Conservation (phyloP, 169 alveolate species). For the Besnoitia besnoiti region DNA sequence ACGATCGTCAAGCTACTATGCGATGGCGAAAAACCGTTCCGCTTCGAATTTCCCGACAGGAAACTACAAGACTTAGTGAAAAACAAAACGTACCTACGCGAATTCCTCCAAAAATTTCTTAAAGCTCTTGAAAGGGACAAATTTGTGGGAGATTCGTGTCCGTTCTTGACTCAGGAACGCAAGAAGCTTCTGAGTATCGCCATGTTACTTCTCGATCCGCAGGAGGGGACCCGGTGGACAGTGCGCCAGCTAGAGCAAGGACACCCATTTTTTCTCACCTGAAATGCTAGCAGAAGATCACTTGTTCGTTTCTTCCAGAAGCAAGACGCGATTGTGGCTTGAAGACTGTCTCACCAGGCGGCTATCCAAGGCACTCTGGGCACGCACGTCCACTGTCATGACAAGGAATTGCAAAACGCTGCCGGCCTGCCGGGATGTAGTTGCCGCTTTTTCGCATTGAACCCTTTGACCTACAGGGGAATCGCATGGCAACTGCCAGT, state of each 20-base stretch:
- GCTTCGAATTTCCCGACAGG: not conserved
- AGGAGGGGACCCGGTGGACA: not conserved
- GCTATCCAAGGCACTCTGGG: too few relatives aligned
- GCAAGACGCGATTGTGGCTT: too few relatives aligned
- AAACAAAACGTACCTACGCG: not conserved
- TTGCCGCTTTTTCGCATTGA: too few relatives aligned
- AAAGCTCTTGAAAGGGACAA: not conserved
- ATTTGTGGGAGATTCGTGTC: not conserved
- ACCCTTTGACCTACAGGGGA: too few relatives aligned
- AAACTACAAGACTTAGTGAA: not conserved
- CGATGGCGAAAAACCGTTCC: not conserved
- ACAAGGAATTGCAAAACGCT: too few relatives aligned
- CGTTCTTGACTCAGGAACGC: not conserved
- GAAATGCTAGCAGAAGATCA: too few relatives aligned
- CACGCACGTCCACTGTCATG: too few relatives aligned
- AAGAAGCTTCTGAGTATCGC: not conserved
- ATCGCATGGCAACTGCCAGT: too few relatives aligned
- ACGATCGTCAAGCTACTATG: not conserved
- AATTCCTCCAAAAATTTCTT: not conserved
- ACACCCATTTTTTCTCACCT: conserved; percentile 36
- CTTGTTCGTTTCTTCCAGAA: too few relatives aligned
- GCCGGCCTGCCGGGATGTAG: too few relatives aligned
- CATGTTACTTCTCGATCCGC: conserved; percentile 11
- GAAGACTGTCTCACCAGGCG: too few relatives aligned
- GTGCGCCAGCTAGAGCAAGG: not conserved